Conservation (phyloP, 2,329 filamentous ascomycete genomes). For the Curvularia eragrostidis region DNA sequence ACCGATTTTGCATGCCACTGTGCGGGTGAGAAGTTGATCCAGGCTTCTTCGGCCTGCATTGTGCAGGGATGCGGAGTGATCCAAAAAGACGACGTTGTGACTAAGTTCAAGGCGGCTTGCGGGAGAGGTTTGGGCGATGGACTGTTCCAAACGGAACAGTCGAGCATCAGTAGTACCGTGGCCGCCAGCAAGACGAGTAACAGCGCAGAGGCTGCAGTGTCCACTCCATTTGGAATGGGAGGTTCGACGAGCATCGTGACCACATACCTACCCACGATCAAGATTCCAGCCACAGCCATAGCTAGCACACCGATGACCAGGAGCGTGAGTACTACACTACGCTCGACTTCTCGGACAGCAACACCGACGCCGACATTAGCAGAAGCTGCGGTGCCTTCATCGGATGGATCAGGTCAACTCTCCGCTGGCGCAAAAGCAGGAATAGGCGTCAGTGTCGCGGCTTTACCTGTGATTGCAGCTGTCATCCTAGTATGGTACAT, state of each 20-base stretch:
- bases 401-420: conserved; percentile 18
- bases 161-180: not conserved
- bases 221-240: not conserved
- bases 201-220: not conserved
- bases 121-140: not conserved
- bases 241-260: not conserved
- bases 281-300: not conserved
- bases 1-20: conserved; percentile 33
- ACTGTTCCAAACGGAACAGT: not conserved
- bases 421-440: conserved; percentile 35
- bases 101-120: conserved; percentile 7
- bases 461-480: conserved; percentile 24
- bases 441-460: conserved; percentile 25
- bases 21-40: conserved; percentile 13
- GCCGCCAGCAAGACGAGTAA: not conserved
- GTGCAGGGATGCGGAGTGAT: conserved; percentile 15
- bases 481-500: conserved; percentile 32
- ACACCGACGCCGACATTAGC: conserved; percentile 14
- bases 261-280: not conserved
- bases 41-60: conserved; percentile 19
- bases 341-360: not conserved
- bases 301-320: not conserved
- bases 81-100: conserved; percentile 15
- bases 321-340: not conserved
- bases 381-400: conserved; percentile 18